Evolutionary conservation across 2,329 filamentous ascomycete genomes (phyloP), one percentile per base, ranked within the genome.

Genomic region (Sclerotinia borealis): DNA sequence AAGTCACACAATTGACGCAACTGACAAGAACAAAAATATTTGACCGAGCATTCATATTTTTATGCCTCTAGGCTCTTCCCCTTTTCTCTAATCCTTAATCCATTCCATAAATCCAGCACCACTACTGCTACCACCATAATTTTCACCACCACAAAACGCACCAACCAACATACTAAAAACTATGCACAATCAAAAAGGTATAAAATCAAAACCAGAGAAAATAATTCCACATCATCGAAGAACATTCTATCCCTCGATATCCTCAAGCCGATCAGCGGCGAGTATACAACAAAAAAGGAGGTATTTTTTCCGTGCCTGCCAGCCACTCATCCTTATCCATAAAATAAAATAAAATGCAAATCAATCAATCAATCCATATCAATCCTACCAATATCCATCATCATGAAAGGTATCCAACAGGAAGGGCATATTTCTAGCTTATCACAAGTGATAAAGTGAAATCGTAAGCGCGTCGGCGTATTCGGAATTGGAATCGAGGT

Each of bases 251-350:
- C 47, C 59, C 13, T 61, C 39, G 25, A 56, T 48, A 56, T 29
- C 10, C 59, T 62, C 59, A 62, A 56, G 50, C 59, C 59, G 50
- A 56, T 62, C 59, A 19, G 59, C 59, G 59, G 59, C 59, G 59
- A 62, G 50, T 56, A 62, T 48, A 59, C 11, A 48, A 17, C 41
- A 62, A 34, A 34, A 31, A 41, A 39, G 52, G 39, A 39, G 15
- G 31, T 19, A 37, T 15, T 48, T 19, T 37, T 37, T 37, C 34
- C 52, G 8, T 56, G 29, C 36, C 39, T 29, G 22, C 11, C 27
- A 54, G 31, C 41, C 36, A 60, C n/a, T 27, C n/a, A 39, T 43
- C 59, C 59, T n/a, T 34, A 31, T 52, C 19, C 36, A 51, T 51
- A 9, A 34, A 51, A 31, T 9, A 61, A 45, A 29, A 47, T 34